Percentiles rank a stretch among this genome's conserved stretches.
These are phyloP conservation scores for Ministeria vibrans DNA, from an alignment of 78 protist species.

Conservation along the genomic window DNA sequence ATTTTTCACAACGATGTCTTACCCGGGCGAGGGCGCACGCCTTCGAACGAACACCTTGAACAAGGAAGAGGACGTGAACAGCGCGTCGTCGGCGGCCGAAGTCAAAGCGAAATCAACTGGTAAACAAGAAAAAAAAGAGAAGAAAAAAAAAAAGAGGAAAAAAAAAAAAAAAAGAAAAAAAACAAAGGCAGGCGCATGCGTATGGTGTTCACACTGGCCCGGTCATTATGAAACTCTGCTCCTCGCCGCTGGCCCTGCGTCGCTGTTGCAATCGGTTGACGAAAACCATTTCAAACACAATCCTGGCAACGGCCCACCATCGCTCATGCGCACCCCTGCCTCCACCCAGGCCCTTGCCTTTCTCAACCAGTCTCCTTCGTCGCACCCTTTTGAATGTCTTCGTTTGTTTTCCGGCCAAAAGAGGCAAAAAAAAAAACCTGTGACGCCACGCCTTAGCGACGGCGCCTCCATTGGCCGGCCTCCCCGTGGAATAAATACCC, in stretches of 20 bases:
- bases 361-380: too few species aligned
- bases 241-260: neutral
- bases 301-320: neutral
- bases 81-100: too few species aligned
- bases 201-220: neutral
- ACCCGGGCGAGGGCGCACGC: too few species aligned
- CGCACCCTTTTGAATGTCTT: too few species aligned
- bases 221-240: too few species aligned
- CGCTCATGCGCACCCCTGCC: neutral
- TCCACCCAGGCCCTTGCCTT: neutral
- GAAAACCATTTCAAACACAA: neutral
- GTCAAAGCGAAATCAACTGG: neutral
- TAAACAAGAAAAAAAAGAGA: neutral
- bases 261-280: neutral
- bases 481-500: too few species aligned
- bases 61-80: too few species aligned
- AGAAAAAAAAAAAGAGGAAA: neutral
- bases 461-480: too few species aligned
- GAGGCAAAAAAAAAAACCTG: neutral
- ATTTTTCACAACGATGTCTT: too few species aligned
- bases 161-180: neutral
- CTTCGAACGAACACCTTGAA: too few species aligned
- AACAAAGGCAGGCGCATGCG: neutral
- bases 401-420: neutral
- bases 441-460: too few species aligned